These are phyloP conservation scores for Dictyostelium purpureum DNA, from an alignment of 78 protist genomes.

Conservation along the genomic window DNA sequence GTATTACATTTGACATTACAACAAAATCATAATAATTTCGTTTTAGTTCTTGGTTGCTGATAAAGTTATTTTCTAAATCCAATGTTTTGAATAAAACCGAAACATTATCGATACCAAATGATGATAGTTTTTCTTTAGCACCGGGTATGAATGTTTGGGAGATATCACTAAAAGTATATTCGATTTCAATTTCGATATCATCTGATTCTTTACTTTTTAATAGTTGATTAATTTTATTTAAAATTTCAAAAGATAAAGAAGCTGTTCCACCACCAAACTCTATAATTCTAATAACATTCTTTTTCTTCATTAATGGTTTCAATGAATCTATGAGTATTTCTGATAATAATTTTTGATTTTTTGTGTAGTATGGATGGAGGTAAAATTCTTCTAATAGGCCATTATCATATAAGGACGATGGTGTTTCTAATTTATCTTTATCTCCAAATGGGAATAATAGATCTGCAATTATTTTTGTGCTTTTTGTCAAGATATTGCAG, in stretches of 20 bases:
- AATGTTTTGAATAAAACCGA: neutral
- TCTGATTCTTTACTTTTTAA: too few species aligned
- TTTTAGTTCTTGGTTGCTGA: neutral
- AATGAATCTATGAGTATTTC: neutral
- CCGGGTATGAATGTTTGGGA: neutral
- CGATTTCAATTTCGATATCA: neutral
- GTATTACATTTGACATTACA: neutral
- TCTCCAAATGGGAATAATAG: neutral
- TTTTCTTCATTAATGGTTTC: neutral
- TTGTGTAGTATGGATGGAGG: too few species aligned
- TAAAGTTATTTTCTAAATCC: neutral
- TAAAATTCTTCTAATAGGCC: neutral
- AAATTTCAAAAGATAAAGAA: too few species aligned
- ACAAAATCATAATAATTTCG: neutral
- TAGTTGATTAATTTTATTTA: too few species aligned
- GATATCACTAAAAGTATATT: neutral
- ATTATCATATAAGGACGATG: neutral
- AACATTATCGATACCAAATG: neutral
- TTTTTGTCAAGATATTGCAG: too few species aligned
- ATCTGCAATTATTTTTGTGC: neutral
- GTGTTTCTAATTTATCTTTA: neutral
- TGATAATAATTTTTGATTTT: too few species aligned
- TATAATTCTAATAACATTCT: neutral
- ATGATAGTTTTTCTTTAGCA: neutral
- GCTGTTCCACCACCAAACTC: constrained; percentile 9